Percentiles rank a stretch among this genome's conserved stretches.
These are phyloP conservation scores for Oryza glaberrima DNA, from an alignment of 176 grass and related monocot genomes.

Conservation along the genomic window DNA sequence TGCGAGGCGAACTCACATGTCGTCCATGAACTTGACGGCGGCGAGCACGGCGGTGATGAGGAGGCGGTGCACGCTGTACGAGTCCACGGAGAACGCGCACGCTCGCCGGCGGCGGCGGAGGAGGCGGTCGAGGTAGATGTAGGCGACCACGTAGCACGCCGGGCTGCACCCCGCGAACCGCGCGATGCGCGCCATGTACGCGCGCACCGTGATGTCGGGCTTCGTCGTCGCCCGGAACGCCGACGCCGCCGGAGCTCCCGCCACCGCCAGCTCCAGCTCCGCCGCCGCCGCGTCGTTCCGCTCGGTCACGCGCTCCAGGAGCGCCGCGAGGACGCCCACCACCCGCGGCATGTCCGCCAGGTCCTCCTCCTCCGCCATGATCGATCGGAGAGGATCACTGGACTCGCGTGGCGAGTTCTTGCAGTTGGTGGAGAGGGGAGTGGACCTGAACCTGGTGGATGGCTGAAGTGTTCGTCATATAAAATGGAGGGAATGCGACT, in stretches of 20 bases:
- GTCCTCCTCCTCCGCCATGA: slow-evolving; percentile 42
- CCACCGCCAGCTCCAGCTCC: not conserved
- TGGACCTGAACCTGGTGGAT: slow-evolving; percentile 12
- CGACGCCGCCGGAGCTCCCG: not conserved
- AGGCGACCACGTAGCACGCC: slow-evolving; percentile 62
- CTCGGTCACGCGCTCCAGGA: slow-evolving; percentile 58
- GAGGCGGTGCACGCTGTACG: slow-evolving; percentile 65
- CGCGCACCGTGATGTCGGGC: slow-evolving; percentile 52
- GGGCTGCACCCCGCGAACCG: slow-evolving; percentile 60
- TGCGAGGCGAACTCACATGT: slow-evolving; percentile 47
- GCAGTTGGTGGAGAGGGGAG: slow-evolving; percentile 22
- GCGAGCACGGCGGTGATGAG: slow-evolving; percentile 66
- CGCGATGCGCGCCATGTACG: slow-evolving; percentile 67
- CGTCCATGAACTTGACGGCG: slow-evolving; percentile 74
- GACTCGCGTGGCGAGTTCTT: not conserved
- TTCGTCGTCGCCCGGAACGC: slow-evolving; percentile 55
- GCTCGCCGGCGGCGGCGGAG: slow-evolving; percentile 34
- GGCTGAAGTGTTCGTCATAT: slow-evolving; percentile 31
- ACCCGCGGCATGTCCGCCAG: slow-evolving; percentile 49
- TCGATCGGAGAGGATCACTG: not conserved
- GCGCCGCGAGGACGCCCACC: slow-evolving; percentile 51
- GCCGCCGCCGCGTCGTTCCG: slow-evolving; percentile 52
- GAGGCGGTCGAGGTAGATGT: slow-evolving; percentile 74
- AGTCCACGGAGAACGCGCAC: slow-evolving; percentile 45
- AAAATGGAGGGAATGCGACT: not conserved